Evolutionary conservation across 108 stramenopile genomes (phyloP).

Genomic region (Conticribra weissflogii): DNA sequence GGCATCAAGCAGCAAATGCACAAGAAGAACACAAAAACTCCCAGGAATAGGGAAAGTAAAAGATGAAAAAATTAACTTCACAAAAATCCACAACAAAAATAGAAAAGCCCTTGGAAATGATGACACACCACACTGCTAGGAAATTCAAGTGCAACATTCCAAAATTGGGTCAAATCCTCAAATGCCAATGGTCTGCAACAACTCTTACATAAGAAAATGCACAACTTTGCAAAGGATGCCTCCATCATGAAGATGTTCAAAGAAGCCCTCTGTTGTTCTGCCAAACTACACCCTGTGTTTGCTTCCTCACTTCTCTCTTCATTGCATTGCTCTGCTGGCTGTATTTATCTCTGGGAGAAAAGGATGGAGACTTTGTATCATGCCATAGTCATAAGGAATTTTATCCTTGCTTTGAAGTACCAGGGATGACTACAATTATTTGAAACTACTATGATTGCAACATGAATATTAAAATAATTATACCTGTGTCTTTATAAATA

Average conservation of each 20-base stretch:
- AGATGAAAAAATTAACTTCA: slow-evolving; percentile 29
- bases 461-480: too few species aligned
- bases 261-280: slow-evolving; percentile 89
- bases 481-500: too few species aligned
- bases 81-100: slow-evolving; percentile 61
- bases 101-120: slow-evolving; percentile 69
- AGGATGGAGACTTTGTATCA: too few species aligned
- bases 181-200: slow-evolving; percentile 78
- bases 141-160: slow-evolving; percentile 78
- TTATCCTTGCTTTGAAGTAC: too few species aligned
- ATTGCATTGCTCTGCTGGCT: too few species aligned
- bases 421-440: too few species aligned
- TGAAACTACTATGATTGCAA: too few species aligned
- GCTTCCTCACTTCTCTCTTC: too few species aligned
- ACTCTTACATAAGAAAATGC: slow-evolving; percentile 64
- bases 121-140: slow-evolving; percentile 69
- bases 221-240: slow-evolving; percentile 73
- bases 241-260: slow-evolving; percentile 81
- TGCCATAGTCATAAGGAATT: too few species aligned
- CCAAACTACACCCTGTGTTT: slow-evolving; percentile 84
- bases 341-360: too few species aligned
- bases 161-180: slow-evolving; percentile 72
- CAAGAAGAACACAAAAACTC: too few species aligned
- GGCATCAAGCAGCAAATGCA: not conserved
- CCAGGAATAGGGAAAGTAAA: slow-evolving; percentile 37